phyloP scores from a whole-genome alignment of 768 basidiomycete genomes.

The Naganishia friedmannii region DNA sequence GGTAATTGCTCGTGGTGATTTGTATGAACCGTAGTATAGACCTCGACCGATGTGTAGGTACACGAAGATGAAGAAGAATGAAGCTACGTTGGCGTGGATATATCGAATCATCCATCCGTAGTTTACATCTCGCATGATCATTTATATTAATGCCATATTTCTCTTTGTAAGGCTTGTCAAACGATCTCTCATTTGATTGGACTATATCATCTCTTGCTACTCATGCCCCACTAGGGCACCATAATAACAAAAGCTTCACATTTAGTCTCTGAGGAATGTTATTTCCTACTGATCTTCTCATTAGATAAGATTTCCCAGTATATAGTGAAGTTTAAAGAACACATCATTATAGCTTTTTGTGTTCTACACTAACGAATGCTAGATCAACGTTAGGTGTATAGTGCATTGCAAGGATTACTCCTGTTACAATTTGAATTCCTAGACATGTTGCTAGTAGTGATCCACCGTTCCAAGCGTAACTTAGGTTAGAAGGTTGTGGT shows the following conservation, averaged over 20 bases:
- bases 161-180: background rate
- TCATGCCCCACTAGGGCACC: too few relatives aligned
- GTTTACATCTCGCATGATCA: conserved; percentile 10
- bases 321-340: too few relatives aligned
- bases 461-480: conserved; percentile 35
- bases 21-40: conserved; percentile 18
- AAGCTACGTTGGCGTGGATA: conserved; percentile 38
- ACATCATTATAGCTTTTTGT: too few relatives aligned
- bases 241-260: too few relatives aligned
- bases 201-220: too few relatives aligned
- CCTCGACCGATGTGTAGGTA: conserved; percentile 46
- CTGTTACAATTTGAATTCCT: conserved; percentile 33
- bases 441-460: conserved; percentile 35
- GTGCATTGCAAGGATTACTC: conserved; percentile 30
- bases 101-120: conserved; percentile 37
- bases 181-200: too few relatives aligned
- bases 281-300: too few relatives aligned
- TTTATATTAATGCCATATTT: background rate
- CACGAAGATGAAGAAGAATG: conserved; percentile 41
- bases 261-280: too few relatives aligned
- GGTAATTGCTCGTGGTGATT: conserved; percentile 9
- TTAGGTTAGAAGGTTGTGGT: conserved; percentile 34
- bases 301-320: too few relatives aligned
- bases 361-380: conserved; percentile 1
- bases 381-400: conserved; percentile 33